Conservation (phyloP, 139 green algal genomes). For the Chlamydomonas urium region DNA sequence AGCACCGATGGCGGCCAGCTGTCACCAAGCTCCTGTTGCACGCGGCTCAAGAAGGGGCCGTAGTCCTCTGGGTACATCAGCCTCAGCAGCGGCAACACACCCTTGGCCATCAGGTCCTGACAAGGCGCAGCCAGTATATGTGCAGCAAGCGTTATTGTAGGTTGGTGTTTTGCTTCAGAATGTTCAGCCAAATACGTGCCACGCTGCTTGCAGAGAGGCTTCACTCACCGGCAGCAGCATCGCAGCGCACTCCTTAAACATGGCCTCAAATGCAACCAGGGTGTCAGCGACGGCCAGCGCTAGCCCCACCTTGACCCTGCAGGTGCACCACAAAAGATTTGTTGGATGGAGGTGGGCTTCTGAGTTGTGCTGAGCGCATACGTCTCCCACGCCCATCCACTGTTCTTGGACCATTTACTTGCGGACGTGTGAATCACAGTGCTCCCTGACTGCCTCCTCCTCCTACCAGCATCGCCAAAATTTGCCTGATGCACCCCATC, state of each 20-base stretch:
- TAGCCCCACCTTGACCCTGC: not conserved
- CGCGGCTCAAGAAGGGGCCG: not conserved
- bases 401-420: too few relatives aligned
- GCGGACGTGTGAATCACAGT: too few relatives aligned
- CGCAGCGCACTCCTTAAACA: not conserved
- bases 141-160: not conserved
- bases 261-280: not conserved
- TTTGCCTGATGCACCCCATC: too few relatives aligned
- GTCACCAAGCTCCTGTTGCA: not conserved
- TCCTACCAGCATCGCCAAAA: too few relatives aligned
- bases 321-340: not conserved
- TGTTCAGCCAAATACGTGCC: not conserved
- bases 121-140: not conserved
- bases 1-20: not conserved
- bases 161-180: not conserved
- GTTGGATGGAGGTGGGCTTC: not conserved
- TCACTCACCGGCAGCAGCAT: not conserved
- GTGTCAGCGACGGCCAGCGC: not conserved
- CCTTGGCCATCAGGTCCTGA: constrained; percentile 3
- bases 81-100: not conserved
- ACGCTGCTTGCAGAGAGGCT: not conserved
- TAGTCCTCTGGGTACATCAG: not conserved
- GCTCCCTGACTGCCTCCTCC: too few relatives aligned
- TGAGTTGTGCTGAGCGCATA: not conserved
- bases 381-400: not conserved